phyloP scores from a whole-genome alignment of 1,139 yeast species.

The Saccharomyces hybrid region DNA sequence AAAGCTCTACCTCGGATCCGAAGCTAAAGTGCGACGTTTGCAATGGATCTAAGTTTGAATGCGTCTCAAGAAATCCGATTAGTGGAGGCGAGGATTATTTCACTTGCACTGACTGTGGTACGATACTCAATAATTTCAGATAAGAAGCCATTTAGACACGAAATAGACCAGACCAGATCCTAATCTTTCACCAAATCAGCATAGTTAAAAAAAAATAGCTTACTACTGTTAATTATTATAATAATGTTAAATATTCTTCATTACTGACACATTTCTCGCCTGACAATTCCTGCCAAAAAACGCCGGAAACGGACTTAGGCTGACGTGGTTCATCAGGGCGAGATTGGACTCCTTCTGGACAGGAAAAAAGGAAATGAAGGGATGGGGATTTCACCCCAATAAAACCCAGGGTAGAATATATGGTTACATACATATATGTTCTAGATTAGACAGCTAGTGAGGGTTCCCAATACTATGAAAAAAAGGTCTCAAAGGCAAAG shows the following conservation, averaged over 20 bases:
- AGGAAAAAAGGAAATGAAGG: background rate
- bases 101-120: constrained; percentile 22
- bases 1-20: constrained; percentile 2
- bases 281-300: background rate
- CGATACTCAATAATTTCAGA: constrained; percentile 19
- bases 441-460: background rate
- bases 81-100: constrained; percentile 13
- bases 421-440: background rate
- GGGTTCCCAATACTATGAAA: background rate
- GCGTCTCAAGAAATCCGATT: constrained; percentile 8
- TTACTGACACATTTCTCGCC: background rate
- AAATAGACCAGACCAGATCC: too few relatives aligned
- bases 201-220: background rate
- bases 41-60: constrained; percentile 31
- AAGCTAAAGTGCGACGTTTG: constrained; percentile 32
- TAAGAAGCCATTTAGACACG: background rate
- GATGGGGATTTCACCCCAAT: background rate
- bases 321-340: background rate
- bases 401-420: background rate
- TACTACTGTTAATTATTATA: background rate
- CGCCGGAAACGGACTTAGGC: background rate
- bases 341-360: background rate
- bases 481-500: background rate
- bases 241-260: background rate
- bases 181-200: background rate